Evolutionary conservation across 2,329 filamentous ascomycete genomes (phyloP).

Genomic region (Neocatenulostroma microsporum): DNA sequence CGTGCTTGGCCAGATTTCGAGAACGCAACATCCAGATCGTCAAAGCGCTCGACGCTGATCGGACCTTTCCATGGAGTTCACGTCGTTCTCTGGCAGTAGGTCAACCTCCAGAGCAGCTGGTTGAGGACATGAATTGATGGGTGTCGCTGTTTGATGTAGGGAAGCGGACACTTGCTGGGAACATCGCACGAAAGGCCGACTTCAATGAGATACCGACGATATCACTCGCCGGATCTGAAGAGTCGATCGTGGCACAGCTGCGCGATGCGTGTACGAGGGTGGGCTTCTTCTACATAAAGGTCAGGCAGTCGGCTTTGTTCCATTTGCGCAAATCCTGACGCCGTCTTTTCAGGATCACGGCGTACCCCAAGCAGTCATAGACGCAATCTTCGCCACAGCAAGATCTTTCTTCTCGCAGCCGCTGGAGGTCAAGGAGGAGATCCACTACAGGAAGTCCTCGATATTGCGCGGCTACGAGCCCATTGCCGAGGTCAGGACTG

Average conservation of each 20-base stretch:
- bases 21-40: too few species aligned
- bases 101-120: too few species aligned
- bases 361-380: conserved; percentile 43
- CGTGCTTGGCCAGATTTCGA: too few species aligned
- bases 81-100: conserved; percentile 2
- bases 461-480: conserved; percentile 55
- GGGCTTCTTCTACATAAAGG: conserved; percentile 21
- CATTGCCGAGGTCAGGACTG: conserved; percentile 66
- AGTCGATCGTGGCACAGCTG: conserved; percentile 13
- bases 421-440: conserved; percentile 44
- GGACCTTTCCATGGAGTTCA: conserved; percentile 8
- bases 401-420: conserved; percentile 27
- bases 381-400: conserved; percentile 14
- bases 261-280: conserved; percentile 17
- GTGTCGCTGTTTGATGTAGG: neutral
- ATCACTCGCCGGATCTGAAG: conserved; percentile 12
- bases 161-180: conserved; percentile 14
- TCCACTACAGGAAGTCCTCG: conserved; percentile 59
- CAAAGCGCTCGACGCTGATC: too few species aligned
- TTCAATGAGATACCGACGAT: conserved; percentile 20
- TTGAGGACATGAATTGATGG: neutral
- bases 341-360: conserved; percentile 60
- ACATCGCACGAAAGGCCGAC: conserved; percentile 16
- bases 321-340: neutral
- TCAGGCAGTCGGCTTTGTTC: neutral